Evolutionary conservation across 2,329 filamentous ascomycete genomes (phyloP).

Genomic region (Aspergillus arachidicola): DNA sequence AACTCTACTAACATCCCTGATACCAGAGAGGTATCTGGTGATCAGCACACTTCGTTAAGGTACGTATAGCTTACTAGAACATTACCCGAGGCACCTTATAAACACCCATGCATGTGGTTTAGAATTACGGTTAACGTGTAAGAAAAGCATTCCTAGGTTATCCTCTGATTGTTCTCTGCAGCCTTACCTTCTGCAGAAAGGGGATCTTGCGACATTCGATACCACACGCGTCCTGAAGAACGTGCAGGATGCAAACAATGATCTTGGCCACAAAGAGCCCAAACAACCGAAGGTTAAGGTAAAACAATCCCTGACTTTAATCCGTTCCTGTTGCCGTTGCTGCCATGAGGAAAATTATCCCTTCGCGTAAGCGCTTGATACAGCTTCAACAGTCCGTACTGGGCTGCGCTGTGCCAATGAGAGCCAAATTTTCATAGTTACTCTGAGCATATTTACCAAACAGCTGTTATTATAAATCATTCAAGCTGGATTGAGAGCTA

Average conservation of each 20-base stretch:
- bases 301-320: conserved; percentile 29
- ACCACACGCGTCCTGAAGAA: conserved; percentile 50
- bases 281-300: conserved; percentile 45
- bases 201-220: conserved; percentile 58
- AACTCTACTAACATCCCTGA: not conserved
- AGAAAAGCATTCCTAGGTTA: conserved; percentile 54
- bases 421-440: conserved; percentile 71
- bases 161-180: conserved; percentile 50
- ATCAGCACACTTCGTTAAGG: conserved; percentile 12
- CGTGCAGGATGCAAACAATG: conserved; percentile 20
- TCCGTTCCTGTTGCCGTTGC: conserved; percentile 13
- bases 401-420: conserved; percentile 74
- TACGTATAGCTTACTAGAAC: conserved; percentile 9
- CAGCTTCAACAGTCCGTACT: conserved; percentile 75
- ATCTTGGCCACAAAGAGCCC: not conserved
- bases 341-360: conserved; percentile 77
- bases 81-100: no score
- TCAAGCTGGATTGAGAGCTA: conserved; percentile 9
- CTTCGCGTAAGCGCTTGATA: conserved; percentile 68
- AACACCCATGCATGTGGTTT: not conserved
- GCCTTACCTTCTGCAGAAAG: conserved; percentile 57
- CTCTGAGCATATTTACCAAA: conserved; percentile 57
- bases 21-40: not conserved
- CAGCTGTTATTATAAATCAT: conserved; percentile 20
- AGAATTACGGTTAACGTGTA: not conserved